phyloP scores from a whole-genome alignment of 331 rosid genomes.

The Quercus lobata region DNA sequence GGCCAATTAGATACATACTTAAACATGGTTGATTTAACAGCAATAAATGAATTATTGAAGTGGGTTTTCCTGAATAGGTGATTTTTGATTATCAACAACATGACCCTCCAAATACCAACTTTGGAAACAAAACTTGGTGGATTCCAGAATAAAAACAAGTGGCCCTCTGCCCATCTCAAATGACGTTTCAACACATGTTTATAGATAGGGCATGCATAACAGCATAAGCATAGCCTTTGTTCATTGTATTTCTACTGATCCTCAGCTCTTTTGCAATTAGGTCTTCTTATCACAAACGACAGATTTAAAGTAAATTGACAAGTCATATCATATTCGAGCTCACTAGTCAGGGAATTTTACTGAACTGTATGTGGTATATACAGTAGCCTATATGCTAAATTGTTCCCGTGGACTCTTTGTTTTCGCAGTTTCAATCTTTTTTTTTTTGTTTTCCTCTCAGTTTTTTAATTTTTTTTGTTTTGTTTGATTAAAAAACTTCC shows the following conservation, averaged over 20 bases:
- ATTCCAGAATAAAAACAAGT: too few relatives aligned
- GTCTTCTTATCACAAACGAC: background rate
- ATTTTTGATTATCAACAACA: background rate
- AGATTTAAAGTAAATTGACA: background rate
- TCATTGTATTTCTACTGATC: too few relatives aligned
- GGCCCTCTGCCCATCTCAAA: too few relatives aligned
- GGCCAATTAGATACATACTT: background rate
- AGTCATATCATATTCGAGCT: slow-evolving; percentile 7
- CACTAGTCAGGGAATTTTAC: too few relatives aligned
- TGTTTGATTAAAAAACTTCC: background rate
- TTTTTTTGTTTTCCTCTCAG: background rate
- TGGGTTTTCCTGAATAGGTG: background rate
- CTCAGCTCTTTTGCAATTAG: background rate
- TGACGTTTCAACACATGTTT: too few relatives aligned
- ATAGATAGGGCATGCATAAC: background rate
- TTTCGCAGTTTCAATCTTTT: background rate
- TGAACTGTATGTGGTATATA: too few relatives aligned
- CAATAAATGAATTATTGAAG: background rate
- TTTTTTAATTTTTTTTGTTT: background rate
- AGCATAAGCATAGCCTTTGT: background rate
- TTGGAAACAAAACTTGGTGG: too few relatives aligned
- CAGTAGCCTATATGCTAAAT: background rate
- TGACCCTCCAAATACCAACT: background rate
- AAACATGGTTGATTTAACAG: background rate
- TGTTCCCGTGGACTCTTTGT: too few relatives aligned